Base-by-base conservation (phyloP, 176 grass and related monocot genomes). In the Otatea glauca region DNA sequence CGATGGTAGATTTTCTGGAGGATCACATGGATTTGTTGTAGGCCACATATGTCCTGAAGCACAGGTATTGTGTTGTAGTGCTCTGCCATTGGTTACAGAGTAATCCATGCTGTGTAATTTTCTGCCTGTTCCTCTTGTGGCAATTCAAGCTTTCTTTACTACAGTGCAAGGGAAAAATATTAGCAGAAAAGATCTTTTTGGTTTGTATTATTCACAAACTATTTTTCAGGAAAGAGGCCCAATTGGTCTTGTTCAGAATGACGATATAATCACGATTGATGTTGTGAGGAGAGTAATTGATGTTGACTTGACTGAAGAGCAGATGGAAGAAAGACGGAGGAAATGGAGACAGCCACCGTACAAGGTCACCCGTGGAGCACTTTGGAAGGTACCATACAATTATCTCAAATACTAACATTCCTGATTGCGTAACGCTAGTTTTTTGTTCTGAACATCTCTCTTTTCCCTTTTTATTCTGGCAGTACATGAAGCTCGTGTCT, bases 11-110 rank as follows among this genome's bases (percentile, higher is more conserved):
- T 98, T 98, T 90, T 98, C 96, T 16, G 96, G 96, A 69, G 96
- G 96, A 17, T 98, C 96, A 29, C 96, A 98, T 92, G 96, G 93
- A 73, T 98, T 94, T 92, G 96, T 98, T 81, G 96, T 98, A 37
- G 96, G 96, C 20, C 93, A 98, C 89, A 90, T 98, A 85, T 98
- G 96, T 68, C 96, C 96, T 65, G 96, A 98, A 93, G 86, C 96
- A 80, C 96, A 98, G 91, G 96, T 98, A 87, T 55, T 77, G 66
- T 24, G 0, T 42, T 84, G 23, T 50, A 77, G 38, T 74, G 70
- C 62, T 78, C 51, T 75, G 50, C 11, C 56, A 65, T 27, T 72
- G 71, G 49, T 0, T 77, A 45, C 17, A 74, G 20, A 39, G 17
- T 35, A 61, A 47, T 25, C 7, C 39, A 25, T 80, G 18, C 6